Conservation (phyloP, 2,329 filamentous ascomycete genomes). For the Aureobasidium sp. region DNA sequence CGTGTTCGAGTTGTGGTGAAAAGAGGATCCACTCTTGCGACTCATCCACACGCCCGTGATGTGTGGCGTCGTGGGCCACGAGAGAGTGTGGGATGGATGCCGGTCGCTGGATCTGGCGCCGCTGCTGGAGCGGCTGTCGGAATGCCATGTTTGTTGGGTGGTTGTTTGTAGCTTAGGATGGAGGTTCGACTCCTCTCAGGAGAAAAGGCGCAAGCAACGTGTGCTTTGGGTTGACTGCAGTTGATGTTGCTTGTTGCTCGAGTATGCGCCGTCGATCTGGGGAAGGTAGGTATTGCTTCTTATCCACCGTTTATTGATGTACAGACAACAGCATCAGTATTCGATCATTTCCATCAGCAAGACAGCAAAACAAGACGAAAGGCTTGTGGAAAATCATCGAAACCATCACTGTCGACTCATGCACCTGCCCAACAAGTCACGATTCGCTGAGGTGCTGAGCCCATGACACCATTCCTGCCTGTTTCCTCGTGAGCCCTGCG, state of each 20-base stretch:
- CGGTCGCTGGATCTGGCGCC: constrained; percentile 21
- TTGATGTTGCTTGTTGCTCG: not conserved
- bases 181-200: not conserved
- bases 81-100: constrained; percentile 17
- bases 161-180: not conserved
- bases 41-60: constrained; percentile 50
- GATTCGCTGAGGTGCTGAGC: not conserved
- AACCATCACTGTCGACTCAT: not conserved
- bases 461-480: not conserved
- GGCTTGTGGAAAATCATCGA: not conserved
- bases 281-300: constrained; percentile 10
- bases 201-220: not conserved
- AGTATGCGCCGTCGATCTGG: constrained; percentile 5
- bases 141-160: constrained; percentile 23
- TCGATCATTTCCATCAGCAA: not conserved
- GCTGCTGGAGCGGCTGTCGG: constrained; percentile 27
- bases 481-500: constrained; percentile 1
- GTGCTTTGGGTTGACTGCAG: not conserved
- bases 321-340: constrained; percentile 1
- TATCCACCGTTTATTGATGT: not conserved
- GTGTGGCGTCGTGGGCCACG: constrained; percentile 27
- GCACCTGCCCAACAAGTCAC: constrained; percentile 3
- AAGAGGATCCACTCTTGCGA: constrained; percentile 96
- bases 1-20: constrained; percentile 48
- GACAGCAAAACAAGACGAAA: not conserved